Evolutionary conservation across 495 filamentous ascomycete genomes (phyloP).

Genomic region (Haplographium delicatum): DNA sequence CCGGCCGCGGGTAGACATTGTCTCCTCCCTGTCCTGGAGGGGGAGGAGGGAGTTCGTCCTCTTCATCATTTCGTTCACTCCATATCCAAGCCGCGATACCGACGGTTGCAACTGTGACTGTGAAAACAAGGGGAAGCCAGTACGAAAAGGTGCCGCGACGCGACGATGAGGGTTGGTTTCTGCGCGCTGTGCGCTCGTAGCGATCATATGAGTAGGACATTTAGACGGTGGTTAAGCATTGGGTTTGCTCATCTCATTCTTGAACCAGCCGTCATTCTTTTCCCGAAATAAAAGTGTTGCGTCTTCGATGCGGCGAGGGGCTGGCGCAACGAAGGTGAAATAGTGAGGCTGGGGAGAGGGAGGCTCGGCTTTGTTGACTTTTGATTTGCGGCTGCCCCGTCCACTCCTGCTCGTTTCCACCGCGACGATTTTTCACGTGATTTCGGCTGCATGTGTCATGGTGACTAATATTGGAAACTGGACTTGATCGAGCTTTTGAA

Average conservation of each 20-base stretch:
- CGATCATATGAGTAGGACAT: constrained; percentile 76
- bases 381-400: constrained; percentile 2
- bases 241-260: constrained; percentile 15
- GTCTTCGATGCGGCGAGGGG: not conserved
- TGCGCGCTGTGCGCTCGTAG: constrained; percentile 44
- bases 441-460: not conserved
- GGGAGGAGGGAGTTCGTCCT: constrained; percentile 53
- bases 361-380: constrained; percentile 21
- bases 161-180: constrained; percentile 51
- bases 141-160: constrained; percentile 69
- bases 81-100: constrained; percentile 87
- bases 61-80: constrained; percentile 75
- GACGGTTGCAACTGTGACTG: constrained; percentile 76
- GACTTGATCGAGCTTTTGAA: not conserved
- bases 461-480: not conserved
- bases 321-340: constrained; percentile 15
- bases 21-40: constrained; percentile 15
- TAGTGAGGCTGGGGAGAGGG: constrained; percentile 21
- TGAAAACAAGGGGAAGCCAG: constrained; percentile 81
- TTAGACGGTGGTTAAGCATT: no score
- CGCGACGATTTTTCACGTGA: constrained; percentile 11
- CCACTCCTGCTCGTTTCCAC: constrained; percentile 19
- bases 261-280: constrained; percentile 5
- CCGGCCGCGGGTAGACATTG: constrained; percentile 28
- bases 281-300: not conserved